Conservation (phyloP, 306 rosid species). For the Gastrolobium bilobum region DNA sequence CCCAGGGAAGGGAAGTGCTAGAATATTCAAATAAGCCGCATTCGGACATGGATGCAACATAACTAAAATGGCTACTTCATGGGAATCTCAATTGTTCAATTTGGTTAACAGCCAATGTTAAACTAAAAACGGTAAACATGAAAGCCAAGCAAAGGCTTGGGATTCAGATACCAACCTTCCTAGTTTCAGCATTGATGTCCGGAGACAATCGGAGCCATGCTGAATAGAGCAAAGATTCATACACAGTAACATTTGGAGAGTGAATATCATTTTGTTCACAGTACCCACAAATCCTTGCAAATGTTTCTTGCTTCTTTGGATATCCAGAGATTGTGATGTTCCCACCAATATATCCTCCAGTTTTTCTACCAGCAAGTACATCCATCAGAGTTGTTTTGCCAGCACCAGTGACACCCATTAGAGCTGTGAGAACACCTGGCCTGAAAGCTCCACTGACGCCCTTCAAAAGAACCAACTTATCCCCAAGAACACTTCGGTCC, state of each 20-base stretch:
- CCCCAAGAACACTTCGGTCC: conserved; percentile 67
- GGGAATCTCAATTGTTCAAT: neutral
- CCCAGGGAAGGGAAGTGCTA: neutral
- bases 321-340: conserved; percentile 75
- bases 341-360: conserved; percentile 87
- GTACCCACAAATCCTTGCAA: conserved; percentile 91
- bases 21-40: neutral
- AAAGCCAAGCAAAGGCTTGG: conserved; percentile 26
- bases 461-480: conserved; percentile 77
- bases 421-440: conserved; percentile 95
- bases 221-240: conserved; percentile 73
- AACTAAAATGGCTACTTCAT: neutral
- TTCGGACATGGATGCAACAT: neutral
- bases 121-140: neutral
- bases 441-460: conserved; percentile 86
- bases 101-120: neutral
- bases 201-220: conserved; percentile 72
- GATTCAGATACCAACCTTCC: conserved; percentile 60
- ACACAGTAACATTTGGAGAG: conserved; percentile 73
- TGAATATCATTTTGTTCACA: conserved; percentile 94
- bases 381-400: conserved; percentile 98
- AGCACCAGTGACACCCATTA: conserved; percentile 97
- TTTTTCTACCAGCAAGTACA: conserved; percentile 92
- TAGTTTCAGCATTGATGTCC: conserved; percentile 57
- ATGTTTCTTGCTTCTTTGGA: conserved; percentile 92